phyloP scores from a whole-genome alignment of 768 basidiomycete genomes.

The Scleroderma bovista region DNA sequence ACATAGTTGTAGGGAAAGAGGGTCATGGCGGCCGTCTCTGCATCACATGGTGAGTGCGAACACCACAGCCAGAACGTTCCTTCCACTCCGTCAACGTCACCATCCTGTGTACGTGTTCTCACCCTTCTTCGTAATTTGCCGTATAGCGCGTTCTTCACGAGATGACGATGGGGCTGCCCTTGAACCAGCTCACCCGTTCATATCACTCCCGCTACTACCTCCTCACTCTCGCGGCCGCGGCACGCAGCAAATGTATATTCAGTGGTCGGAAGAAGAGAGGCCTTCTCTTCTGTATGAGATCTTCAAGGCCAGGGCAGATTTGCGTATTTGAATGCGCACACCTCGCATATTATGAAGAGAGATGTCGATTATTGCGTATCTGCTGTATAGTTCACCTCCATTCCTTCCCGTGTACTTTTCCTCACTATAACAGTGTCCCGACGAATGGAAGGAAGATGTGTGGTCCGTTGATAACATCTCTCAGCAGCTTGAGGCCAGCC shows the following conservation, averaged over 20 bases:
- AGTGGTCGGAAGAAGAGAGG: conserved; percentile 12
- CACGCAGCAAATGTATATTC: conserved; percentile 22
- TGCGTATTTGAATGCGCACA: not conserved
- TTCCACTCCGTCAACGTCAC: no score
- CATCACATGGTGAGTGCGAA: no score
- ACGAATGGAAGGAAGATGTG: conserved; percentile 30
- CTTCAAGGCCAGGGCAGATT: conserved; percentile 4
- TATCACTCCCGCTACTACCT: no score
- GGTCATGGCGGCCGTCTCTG: no score
- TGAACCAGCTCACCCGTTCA: no score
- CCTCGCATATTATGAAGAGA: conserved; percentile 12
- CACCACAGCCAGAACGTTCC: no score
- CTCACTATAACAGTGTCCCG: conserved; percentile 23
- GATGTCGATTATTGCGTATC: conserved; percentile 15
- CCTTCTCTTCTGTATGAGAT: conserved; percentile 21
- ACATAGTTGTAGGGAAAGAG: no score
- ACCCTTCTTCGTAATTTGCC: no score
- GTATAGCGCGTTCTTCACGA: no score
- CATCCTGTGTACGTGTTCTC: no score
- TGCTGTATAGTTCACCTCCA: conserved; percentile 25
- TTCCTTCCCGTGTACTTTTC: conserved; percentile 20
- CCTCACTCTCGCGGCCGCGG: conserved; percentile 20
- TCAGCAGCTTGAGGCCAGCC: conserved; percentile 2
- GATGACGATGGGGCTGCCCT: no score
- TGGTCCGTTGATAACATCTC: conserved; percentile 20